Base-by-base conservation (phyloP, 2,329 filamentous ascomycete genomes). In the Sphaerulina vaccinii region DNA sequence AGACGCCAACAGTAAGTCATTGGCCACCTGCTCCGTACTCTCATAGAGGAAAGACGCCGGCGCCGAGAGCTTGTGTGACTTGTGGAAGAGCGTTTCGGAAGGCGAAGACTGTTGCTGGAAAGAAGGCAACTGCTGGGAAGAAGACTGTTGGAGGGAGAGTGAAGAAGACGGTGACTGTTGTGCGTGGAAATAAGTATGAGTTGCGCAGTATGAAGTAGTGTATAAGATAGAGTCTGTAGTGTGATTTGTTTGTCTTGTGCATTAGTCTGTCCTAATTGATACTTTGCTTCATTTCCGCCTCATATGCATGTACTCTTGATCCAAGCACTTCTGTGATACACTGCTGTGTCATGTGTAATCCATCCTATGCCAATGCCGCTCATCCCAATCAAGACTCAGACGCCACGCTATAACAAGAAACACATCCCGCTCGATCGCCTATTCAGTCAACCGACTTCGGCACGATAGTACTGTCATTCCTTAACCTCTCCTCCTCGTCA, bases 1-100 rank as follows among this genome's bases (percentile, higher is more conserved):
- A 58, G 15, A 58, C 56, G n/a, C 56, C 56, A 3, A 58, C 56
- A 9, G 51, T 42, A 21, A 50, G 44, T 41, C 56, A 58, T 47
- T 27, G 49, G 37, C 56, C 56, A 24, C 53, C 53, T 2, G 41
- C 41, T 5, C 56, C 56, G 16, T 40, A 35, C 10, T 15, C 47
- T 33, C 46, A 45, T 15, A 49, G 36, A 18, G 42, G 22, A 7
- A 24, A 42, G 9, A 52, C 36, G 42, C 38, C 50, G n/a, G 43
- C 18, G 39, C 16, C 38, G 29, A 52, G 24, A 13, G 33, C 24
- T 9, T 58, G 56, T 52, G 16, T 40, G 15, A 47, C 53, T 39
- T 58, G 56, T 39, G 51, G 53, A 3, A 54, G 56, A 18, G 33
- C 43, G 2, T 56, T 56, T 33, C 42, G 53, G n/a, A 42, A 41